These are phyloP conservation scores for Oryza glaberrima DNA, from an alignment of 176 grass and related monocot species.

Conservation along the genomic window DNA sequence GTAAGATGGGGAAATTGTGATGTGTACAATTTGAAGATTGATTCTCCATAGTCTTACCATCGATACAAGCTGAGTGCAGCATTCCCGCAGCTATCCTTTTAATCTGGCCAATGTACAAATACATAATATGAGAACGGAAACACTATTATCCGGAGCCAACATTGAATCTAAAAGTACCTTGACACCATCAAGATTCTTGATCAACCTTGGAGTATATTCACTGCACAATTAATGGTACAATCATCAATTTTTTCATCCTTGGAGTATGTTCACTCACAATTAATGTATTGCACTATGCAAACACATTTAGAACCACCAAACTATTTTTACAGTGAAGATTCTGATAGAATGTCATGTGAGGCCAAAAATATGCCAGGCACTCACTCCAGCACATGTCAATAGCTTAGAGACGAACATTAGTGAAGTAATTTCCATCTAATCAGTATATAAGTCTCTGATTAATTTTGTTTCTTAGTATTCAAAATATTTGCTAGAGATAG, in stretches of 20 bases:
- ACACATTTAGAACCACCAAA: constrained; percentile 23
- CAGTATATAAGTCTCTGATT: too few species aligned
- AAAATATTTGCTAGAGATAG: background rate
- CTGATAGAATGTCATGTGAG: background rate
- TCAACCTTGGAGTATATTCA: constrained; percentile 96
- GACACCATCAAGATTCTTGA: constrained; percentile 76
- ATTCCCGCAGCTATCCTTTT: constrained; percentile 88
- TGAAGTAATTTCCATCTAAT: too few species aligned
- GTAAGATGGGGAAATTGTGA: constrained; percentile 31
- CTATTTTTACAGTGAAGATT: constrained; percentile 8
- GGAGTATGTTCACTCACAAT: background rate
- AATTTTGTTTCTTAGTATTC: too few species aligned
- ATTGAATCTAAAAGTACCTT: constrained; percentile 66
- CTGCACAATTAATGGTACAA: constrained; percentile 67
- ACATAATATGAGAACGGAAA: constrained; percentile 24
- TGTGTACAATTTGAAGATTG: constrained; percentile 26
- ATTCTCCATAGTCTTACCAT: constrained; percentile 61
- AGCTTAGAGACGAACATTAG: background rate
- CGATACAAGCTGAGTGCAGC: constrained; percentile 92
- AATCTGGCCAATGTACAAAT: constrained; percentile 57
- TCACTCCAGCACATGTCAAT: background rate
- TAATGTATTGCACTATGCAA: background rate
- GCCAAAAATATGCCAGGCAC: background rate
- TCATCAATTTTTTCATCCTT: constrained; percentile 35
- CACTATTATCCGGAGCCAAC: background rate